Evolutionary conservation across 768 basidiomycete species (phyloP).

Genomic region (Tulasnella sp.): DNA sequence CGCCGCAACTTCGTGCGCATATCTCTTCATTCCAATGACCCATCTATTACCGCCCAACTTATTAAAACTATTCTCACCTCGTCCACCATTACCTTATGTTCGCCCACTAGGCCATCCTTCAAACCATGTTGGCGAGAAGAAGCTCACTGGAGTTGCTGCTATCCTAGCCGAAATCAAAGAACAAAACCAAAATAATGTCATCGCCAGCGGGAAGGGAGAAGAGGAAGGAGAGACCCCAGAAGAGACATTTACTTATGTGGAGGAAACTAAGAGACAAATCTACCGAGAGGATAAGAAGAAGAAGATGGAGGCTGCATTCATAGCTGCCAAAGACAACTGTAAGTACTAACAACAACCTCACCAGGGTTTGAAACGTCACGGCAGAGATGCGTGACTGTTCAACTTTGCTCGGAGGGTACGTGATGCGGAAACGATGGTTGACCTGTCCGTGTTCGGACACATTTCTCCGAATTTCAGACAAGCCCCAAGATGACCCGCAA

Average conservation of each 20-base stretch:
- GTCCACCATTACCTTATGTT: slow-evolving; percentile 81
- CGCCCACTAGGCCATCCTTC: slow-evolving; percentile 84
- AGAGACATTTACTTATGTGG: slow-evolving; percentile 62
- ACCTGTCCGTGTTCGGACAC: background rate
- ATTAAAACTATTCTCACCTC: slow-evolving; percentile 92
- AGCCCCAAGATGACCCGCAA: slow-evolving; percentile 85
- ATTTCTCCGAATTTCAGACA: slow-evolving; percentile 56
- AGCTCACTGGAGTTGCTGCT: slow-evolving; percentile 69
- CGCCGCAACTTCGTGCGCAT: background rate
- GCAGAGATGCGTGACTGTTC: background rate
- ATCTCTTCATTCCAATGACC: slow-evolving; percentile 41
- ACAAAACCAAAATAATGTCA: slow-evolving; percentile 60
- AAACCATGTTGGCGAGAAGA: slow-evolving; percentile 63
- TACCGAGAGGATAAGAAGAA: slow-evolving; percentile 75
- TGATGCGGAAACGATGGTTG: background rate
- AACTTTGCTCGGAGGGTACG: slow-evolving; percentile 5
- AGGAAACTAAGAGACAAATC: slow-evolving; percentile 77
- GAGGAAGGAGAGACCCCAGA: slow-evolving; percentile 63
- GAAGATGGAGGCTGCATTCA: slow-evolving; percentile 69
- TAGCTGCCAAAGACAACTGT: slow-evolving; percentile 83
- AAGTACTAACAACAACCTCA: slow-evolving; percentile 39
- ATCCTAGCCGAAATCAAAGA: slow-evolving; percentile 73
- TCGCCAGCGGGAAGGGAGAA: slow-evolving; percentile 52
- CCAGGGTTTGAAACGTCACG: background rate
- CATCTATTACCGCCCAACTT: slow-evolving; percentile 93